Percentiles rank a stretch among this genome's conserved stretches.
phyloP scores from a whole-genome alignment of 768 basidiomycete species.

The Phanerodontia chrysosporium region DNA sequence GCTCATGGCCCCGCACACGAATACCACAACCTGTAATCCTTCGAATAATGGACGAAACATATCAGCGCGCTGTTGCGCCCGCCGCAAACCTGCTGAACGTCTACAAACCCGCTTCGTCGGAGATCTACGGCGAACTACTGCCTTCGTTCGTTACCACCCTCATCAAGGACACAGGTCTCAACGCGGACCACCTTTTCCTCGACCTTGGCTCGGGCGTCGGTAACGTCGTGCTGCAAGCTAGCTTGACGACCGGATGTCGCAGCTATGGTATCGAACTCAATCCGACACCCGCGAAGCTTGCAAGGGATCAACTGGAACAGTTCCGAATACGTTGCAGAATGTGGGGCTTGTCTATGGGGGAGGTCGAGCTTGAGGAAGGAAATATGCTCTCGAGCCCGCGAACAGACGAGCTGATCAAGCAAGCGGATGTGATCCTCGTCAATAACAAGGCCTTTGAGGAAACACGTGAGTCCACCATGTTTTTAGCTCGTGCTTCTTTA shows the following conservation, averaged over 20 bases:
- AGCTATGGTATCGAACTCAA: constrained; percentile 70
- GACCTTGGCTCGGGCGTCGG: constrained; percentile 63
- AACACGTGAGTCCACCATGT: constrained; percentile 46
- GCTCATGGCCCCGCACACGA: constrained; percentile 47
- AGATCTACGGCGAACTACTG: constrained; percentile 88
- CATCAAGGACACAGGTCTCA: constrained; percentile 45
- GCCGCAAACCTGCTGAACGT: constrained; percentile 74
- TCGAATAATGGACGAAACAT: constrained; percentile 85
- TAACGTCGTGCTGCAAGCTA: constrained; percentile 53
- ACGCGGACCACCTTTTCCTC: constrained; percentile 43
- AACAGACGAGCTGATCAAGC: constrained; percentile 63
- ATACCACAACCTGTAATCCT: constrained; percentile 64
- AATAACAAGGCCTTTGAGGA: constrained; percentile 85
- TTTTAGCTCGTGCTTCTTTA: no score
- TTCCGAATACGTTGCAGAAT: constrained; percentile 75
- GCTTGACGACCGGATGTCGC: constrained; percentile 47
- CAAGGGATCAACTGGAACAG: constrained; percentile 68
- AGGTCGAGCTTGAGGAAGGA: constrained; percentile 77
- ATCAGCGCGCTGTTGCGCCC: constrained; percentile 91
- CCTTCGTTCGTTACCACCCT: constrained; percentile 63
- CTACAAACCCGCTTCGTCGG: constrained; percentile 80
- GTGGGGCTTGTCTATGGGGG: constrained; percentile 83
- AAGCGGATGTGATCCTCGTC: constrained; percentile 89
- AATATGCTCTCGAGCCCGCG: constrained; percentile 74
- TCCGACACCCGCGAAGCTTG: constrained; percentile 77